Evolutionary conservation across 352 stramenopile species (phyloP), one percentile per base, ranked within the genome.

Genomic region (Phytophthora kernoviae): DNA sequence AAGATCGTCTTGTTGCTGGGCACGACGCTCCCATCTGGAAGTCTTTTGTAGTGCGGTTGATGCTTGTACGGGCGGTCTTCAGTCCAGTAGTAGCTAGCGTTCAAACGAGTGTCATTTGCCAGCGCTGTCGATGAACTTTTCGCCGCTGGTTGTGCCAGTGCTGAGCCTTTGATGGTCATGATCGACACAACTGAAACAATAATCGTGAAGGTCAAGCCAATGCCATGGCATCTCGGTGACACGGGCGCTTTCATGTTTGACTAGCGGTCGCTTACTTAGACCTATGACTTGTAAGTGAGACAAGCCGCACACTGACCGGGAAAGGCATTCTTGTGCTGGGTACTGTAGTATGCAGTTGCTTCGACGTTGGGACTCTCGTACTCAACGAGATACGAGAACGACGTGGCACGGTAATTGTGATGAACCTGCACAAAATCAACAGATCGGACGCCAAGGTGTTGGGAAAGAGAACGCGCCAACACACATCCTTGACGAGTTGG

Each of bases 51-150:
- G 15, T 56, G 45, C 22, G 60, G 60, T 22, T 69, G 51, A 49
- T 82, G 68, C 41, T 62, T 67, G 55, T 80, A 79, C 46, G 68
- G 68, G n/a, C 79, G 62, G 49, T 87, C 77, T 58, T 73, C 57
- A 2, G 50, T 65, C 80, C 80, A 88, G 53, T 72, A 79, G 5
- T 76, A 53, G 32, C 52, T 71, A 11, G 59, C 40, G 46, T 73
- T 68, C 6, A 30, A 30, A 30, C 24, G 24, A 30, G 24, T 30
- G 37, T 3, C 15, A 10, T 47, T 45, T 45, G 39, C 6, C 39
- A 24, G 9, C 44, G 7, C 2, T 42, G 46, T 15, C 46, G 21
- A 8, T 11, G 39, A 12, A 45, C 39, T 47, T 46, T n/a, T 18
- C n/a, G 40, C 34, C n/a, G n/a, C n/a, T 30, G 24, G 3, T 30